Base-by-base conservation (phyloP, 306 rosid species). In the Lathyrus oleraceus region DNA sequence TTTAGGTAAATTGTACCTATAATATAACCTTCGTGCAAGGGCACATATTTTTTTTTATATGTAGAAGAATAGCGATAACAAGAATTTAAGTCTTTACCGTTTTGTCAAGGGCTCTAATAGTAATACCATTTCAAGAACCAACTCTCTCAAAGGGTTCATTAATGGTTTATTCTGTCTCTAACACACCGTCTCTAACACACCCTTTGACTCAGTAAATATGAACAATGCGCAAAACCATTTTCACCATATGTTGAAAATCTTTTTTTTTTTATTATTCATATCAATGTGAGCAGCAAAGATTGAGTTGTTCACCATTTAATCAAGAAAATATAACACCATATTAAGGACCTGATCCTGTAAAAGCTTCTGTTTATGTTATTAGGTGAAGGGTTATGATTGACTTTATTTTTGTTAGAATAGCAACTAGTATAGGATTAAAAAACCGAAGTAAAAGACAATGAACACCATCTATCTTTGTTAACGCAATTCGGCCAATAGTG, bases 151-250 rank as follows among this genome's bases (percentile, higher is more conserved):
- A 44, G 45, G 48, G 35, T 14, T 60, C 56, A 12, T 57, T 16
- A 43, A 35, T 12, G 36, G 28, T 27, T 70, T 40, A 56, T 21
- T 6, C 2, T 6, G 25, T 35, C 21, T 36, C 10, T 4, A 35
- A 52, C 9, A 19, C n/a, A 27, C 48, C 67, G 25, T 35, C 21
- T 36, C 10, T 4, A 35, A 52, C 9, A 19, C n/a, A 27, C 48
- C 67, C 5, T 44, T 14, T 8, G 15, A 13, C 32, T 10, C 7
- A 61, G 49, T 36, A 43, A 25, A 42, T 13, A 49, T 69, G 23
- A 42, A 69, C 14, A 62, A 63, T 49, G 14, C 62, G 11, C 77
- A n/a, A 64, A 36, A 5, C 56, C 63, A 10, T 52, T 32, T 32
- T 9, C 47, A 52, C 20, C 17, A 40, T 27, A 25, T 65, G 27